A percentile compares a stretch with the other conserved stretches of the same genome.
phyloP scores from a whole-genome alignment of 768 basidiomycete genomes.

The Termitomyces sp. region DNA sequence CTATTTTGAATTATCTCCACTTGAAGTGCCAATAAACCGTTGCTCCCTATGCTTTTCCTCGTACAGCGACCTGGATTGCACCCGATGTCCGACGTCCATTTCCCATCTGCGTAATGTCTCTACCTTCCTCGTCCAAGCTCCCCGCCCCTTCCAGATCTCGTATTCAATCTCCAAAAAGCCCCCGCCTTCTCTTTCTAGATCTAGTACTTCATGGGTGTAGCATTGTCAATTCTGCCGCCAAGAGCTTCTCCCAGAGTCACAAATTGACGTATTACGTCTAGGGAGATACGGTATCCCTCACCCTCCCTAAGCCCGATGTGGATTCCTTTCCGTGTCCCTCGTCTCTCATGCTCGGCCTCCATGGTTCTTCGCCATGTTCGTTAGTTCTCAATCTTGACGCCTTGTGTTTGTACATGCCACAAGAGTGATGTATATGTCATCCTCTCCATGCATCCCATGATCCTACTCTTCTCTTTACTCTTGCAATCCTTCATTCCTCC shows the following conservation, averaged over 20 bases:
- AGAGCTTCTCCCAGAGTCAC: conserved; percentile 2
- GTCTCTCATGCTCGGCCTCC: background rate
- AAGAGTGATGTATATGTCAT: background rate
- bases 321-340: conserved; percentile 8
- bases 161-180: background rate
- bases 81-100: background rate
- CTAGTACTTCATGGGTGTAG: background rate
- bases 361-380: background rate
- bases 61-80: background rate
- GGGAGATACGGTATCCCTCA: background rate
- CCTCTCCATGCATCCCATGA: background rate
- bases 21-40: background rate
- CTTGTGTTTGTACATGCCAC: background rate
- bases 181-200: conserved; percentile 5
- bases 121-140: background rate
- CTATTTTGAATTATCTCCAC: background rate
- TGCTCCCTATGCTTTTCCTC: background rate
- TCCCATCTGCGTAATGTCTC: background rate
- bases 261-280: conserved; percentile 9
- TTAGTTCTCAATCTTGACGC: background rate
- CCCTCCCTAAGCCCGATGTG: conserved; percentile 1
- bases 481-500: background rate
- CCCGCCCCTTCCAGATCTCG: conserved; percentile 5
- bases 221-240: background rate
- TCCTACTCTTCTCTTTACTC: background rate